phyloP scores from a whole-genome alignment of 2,329 filamentous ascomycete genomes.

The Penicillium olsonii region DNA sequence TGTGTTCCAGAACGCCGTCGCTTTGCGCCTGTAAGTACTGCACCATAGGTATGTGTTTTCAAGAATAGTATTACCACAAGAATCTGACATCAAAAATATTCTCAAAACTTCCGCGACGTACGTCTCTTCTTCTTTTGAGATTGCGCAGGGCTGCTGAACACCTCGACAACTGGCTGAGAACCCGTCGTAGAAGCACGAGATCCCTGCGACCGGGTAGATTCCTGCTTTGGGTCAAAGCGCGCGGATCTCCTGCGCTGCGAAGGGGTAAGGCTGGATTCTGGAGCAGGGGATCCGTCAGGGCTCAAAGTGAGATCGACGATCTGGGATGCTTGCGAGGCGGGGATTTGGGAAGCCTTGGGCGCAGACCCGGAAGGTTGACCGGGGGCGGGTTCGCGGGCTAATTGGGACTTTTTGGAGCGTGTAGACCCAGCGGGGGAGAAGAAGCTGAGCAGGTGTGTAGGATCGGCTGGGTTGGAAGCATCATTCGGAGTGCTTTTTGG shows the following conservation, averaged over 20 bases:
- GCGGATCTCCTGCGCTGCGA: background rate
- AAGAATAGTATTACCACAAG: background rate
- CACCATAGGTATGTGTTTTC: background rate
- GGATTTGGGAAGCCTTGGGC: slow-evolving; percentile 7
- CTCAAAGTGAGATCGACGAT: slow-evolving; percentile 22
- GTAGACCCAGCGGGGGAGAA: slow-evolving; percentile 11
- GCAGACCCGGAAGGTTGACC: background rate
- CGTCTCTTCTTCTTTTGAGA: slow-evolving; percentile 18
- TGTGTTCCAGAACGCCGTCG: slow-evolving; percentile 13
- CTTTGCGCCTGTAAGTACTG: slow-evolving; percentile 1
- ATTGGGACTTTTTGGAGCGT: slow-evolving; percentile 11
- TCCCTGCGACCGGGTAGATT: slow-evolving; percentile 15
- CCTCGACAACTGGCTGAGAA: slow-evolving; percentile 21
- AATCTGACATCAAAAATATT: background rate
- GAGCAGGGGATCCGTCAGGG: background rate
- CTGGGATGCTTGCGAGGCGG: slow-evolving; percentile 16
- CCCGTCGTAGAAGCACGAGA: slow-evolving; percentile 22
- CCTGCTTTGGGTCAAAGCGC: slow-evolving; percentile 5
- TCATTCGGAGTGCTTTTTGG: slow-evolving; percentile 15
- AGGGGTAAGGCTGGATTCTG: background rate
- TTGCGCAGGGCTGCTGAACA: slow-evolving; percentile 19
- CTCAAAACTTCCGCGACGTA: slow-evolving; percentile 10
- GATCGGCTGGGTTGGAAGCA: slow-evolving; percentile 6
- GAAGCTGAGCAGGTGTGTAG: background rate
- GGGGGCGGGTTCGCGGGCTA: background rate